phyloP scores from a whole-genome alignment of 2,329 filamentous ascomycete genomes.

The Aureobasidium sp. region DNA sequence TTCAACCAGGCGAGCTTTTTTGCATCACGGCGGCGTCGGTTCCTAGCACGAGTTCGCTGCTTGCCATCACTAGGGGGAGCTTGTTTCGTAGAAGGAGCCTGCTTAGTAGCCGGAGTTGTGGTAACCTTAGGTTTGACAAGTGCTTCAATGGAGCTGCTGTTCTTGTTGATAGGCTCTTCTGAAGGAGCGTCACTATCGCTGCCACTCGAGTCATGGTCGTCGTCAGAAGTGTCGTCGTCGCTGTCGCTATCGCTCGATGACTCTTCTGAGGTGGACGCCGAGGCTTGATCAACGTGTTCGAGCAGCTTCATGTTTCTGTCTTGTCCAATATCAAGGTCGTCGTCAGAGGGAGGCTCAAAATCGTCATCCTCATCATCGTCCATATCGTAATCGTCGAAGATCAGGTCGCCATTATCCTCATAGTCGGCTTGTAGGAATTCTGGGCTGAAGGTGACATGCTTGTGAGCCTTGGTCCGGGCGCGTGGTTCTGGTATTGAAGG shows the following conservation, averaged over 20 bases:
- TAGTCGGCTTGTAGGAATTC: conserved; percentile 12
- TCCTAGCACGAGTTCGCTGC: conserved; percentile 45
- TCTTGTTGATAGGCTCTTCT: background rate
- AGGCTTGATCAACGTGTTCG: background rate
- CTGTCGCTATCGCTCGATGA: conserved; percentile 3
- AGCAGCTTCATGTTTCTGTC: background rate
- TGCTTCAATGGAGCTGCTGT: background rate
- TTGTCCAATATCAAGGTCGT: background rate
- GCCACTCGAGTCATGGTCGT: conserved; percentile 11
- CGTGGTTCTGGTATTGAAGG: background rate
- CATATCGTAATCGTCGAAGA: background rate
- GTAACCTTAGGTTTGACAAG: background rate
- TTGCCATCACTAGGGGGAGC: conserved; percentile 43
- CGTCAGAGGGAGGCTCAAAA: conserved; percentile 4
- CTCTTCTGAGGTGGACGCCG: background rate
- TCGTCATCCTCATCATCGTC: conserved; percentile 16
- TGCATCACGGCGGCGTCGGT: conserved; percentile 43
- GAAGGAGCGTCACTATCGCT: conserved; percentile 8
- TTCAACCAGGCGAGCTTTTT: conserved; percentile 46
- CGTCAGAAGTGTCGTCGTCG: background rate
- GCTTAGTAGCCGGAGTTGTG: background rate
- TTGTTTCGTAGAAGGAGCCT: conserved; percentile 24
- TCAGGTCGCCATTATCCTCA: conserved; percentile 22
- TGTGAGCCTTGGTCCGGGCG: background rate
- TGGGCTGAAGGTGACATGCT: background rate